phyloP scores from a whole-genome alignment of 331 rosid species.

The Quercus phellos region DNA sequence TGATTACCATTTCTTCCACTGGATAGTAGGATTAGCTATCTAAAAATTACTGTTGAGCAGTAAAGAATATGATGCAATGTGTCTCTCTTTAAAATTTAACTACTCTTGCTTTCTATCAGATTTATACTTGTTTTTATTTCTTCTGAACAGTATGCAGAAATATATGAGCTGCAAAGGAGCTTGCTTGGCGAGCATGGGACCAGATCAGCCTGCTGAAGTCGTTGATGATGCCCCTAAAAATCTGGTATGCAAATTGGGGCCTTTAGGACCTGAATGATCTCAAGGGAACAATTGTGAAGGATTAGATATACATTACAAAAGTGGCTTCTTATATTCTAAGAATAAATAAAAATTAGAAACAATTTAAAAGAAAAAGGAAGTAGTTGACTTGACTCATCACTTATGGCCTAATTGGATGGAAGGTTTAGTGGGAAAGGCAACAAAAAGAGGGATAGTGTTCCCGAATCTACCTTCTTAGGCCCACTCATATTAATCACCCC shows the following conservation, averaged over 20 bases:
- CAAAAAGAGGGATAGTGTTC: neutral
- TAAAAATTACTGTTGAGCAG: neutral
- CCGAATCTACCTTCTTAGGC: neutral
- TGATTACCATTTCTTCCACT: neutral
- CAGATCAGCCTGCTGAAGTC: slow-evolving; percentile 98
- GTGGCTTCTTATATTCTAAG: neutral
- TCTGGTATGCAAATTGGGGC: slow-evolving; percentile 47
- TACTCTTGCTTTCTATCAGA: neutral
- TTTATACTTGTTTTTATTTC: neutral
- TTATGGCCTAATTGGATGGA: neutral
- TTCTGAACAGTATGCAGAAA: slow-evolving; percentile 66
- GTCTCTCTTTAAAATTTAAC: neutral
- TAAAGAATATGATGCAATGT: neutral
- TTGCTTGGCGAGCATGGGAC: slow-evolving; percentile 78
- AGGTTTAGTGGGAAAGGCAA: neutral
- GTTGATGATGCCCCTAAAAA: slow-evolving; percentile 74
- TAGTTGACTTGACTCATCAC: neutral
- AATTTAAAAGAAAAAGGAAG: neutral
- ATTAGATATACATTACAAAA: neutral
- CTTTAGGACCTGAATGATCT: neutral
- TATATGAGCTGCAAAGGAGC: slow-evolving; percentile 86
- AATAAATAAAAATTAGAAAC: too few species aligned
- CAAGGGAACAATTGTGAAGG: neutral
- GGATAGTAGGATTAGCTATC: neutral
- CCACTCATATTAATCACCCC: neutral